Base-by-base conservation (phyloP, 2,329 filamentous ascomycete species). In the Alternaria atra region DNA sequence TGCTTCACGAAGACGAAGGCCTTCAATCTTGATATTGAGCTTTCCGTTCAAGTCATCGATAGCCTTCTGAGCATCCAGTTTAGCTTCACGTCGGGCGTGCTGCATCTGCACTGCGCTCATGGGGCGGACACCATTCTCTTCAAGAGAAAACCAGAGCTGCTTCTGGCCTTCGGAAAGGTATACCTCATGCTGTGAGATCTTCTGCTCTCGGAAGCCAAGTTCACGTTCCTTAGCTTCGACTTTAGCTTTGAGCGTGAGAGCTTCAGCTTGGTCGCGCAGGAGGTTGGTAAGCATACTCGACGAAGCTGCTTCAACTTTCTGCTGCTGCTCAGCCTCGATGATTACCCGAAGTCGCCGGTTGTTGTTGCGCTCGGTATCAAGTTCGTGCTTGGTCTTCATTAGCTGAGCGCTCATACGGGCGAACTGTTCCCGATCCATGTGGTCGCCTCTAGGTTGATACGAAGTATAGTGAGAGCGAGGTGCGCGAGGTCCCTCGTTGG, bases 121-220 rank as follows among this genome's bases (percentile, higher is more conserved):
- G 7, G 47, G 35, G 1, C 50, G 47, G 4, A 58, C 53, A 2
- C 61, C 67, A 1, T 56, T 52, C 20, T 67, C 32, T 13, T 67
- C 64, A 1, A 64, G 50, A 17, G 65, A 35, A 20, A 47, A 30
- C 10, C 60, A 44, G 5, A 72, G 44, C 15, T 71, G 67, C 30
- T 64, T 70, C 48, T 75, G 71, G 6, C 73, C 73, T 23, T 62
- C 55, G 5, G 61, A 32, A 3, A 75, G 67, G 32, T 68, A 70
- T 0, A 58, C 23, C 32, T 76, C 73, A 0, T 63, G 6, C 27
- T 72, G 65, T 6, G 60, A 32, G 10, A 72, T 65, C 2, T 43
- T 58, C 6, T 55, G 42, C 13, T 68, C 62, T 1, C 71, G 71
- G 5, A 56, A 25, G 0, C 56, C 30, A 1, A 73, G 34, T 3